phyloP scores from a whole-genome alignment of 2,329 filamentous ascomycete genomes.

The Epichloe gansuensis region DNA sequence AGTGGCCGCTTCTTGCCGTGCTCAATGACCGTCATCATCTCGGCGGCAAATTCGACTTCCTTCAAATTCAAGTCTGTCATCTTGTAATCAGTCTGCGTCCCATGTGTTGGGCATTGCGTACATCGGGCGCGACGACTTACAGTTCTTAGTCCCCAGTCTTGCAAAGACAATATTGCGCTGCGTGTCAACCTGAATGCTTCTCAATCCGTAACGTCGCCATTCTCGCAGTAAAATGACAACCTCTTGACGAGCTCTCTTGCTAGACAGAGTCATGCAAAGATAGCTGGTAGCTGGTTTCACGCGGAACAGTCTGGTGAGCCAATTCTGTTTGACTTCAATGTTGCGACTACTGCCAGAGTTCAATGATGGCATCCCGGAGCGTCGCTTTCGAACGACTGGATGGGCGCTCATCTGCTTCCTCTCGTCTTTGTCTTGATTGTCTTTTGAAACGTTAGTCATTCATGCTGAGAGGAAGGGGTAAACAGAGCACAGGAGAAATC shows the following conservation, averaged over 20 bases:
- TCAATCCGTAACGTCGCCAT: slow-evolving; percentile 74
- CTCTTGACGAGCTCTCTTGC: slow-evolving; percentile 62
- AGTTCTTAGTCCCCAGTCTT: slow-evolving; percentile 62
- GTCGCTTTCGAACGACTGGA: slow-evolving; percentile 7
- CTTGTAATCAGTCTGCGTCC: too few species aligned
- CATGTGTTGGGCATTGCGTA: background rate
- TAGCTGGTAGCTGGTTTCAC: slow-evolving; percentile 72
- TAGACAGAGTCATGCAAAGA: slow-evolving; percentile 61
- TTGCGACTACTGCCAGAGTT: slow-evolving; percentile 32
- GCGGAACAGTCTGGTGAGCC: slow-evolving; percentile 80
- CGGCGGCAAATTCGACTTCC: slow-evolving; percentile 75
- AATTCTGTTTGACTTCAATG: slow-evolving; percentile 64
- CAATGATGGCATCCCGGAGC: slow-evolving; percentile 21
- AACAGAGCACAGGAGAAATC: background rate
- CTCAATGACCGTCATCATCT: slow-evolving; percentile 82
- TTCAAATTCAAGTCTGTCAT: slow-evolving; percentile 65
- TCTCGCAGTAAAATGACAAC: slow-evolving; percentile 62
- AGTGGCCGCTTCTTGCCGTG: slow-evolving; percentile 66
- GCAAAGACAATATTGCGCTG: slow-evolving; percentile 69
- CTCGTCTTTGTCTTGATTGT: background rate
- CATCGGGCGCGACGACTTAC: slow-evolving; percentile 37
- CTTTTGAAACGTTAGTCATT: slow-evolving; percentile 1
- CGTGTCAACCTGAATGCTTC: slow-evolving; percentile 68
- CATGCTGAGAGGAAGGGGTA: background rate
- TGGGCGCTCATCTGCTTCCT: slow-evolving; percentile 4